Conservation (phyloP, 1,284 basidiomycete genomes). For the Taiwanofungus camphoratus region DNA sequence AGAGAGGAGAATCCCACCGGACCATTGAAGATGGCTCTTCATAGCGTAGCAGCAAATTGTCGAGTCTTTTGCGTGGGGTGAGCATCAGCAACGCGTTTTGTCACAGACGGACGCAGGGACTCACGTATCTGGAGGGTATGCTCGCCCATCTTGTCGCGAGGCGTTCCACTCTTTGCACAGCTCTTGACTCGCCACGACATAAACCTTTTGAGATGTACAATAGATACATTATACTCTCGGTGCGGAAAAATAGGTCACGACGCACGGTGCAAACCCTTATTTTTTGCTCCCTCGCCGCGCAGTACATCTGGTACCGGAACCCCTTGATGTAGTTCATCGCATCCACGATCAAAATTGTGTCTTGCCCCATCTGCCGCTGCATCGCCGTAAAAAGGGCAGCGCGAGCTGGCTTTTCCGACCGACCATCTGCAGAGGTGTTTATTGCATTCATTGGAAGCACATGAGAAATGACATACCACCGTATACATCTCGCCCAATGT, state of each 20-base stretch:
- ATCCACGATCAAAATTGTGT: slow-evolving; percentile 86
- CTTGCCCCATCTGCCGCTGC: slow-evolving; percentile 66
- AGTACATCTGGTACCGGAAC: slow-evolving; percentile 97
- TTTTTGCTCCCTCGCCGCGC: slow-evolving; percentile 86
- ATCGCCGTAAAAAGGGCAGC: slow-evolving; percentile 84
- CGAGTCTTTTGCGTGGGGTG: slow-evolving; percentile 51
- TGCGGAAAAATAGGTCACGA: slow-evolving; percentile 13
- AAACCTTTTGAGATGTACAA: slow-evolving; percentile 45
- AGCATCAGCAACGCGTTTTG: not conserved
- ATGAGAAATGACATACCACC: slow-evolving; percentile 49
- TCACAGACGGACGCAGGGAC: slow-evolving; percentile 24
- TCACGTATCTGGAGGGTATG: slow-evolving; percentile 74
- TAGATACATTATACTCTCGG: not conserved
- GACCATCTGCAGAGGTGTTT: slow-evolving; percentile 52
- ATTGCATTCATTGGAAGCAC: not conserved
- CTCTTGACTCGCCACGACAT: slow-evolving; percentile 75
- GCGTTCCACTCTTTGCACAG: slow-evolving; percentile 77
- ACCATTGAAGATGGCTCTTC: slow-evolving; percentile 98
- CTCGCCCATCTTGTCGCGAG: slow-evolving; percentile 38
- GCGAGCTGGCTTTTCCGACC: slow-evolving; percentile 85
- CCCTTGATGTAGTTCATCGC: slow-evolving; percentile 96
- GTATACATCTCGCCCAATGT: slow-evolving; percentile 65
- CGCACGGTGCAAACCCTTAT: slow-evolving; percentile 85
- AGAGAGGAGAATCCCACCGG: slow-evolving; percentile 94
- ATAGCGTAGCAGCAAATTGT: slow-evolving; percentile 84